Conservation (phyloP, 169 alveolate species). For the Cryptosporidium xiaoi region DNA sequence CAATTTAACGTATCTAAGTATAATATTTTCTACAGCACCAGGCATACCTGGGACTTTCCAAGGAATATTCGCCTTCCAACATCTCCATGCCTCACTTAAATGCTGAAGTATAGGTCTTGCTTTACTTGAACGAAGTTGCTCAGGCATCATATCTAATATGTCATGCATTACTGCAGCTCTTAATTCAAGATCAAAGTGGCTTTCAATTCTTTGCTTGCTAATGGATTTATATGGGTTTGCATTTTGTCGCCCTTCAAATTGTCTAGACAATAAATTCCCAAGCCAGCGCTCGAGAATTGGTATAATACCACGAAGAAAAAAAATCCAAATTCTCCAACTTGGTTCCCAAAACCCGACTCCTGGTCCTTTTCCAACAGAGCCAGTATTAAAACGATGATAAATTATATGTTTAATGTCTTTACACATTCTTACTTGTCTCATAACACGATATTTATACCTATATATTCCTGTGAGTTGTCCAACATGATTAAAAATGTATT, state of each 20-base stretch:
- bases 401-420: slow-evolving; percentile 99
- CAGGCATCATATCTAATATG: slow-evolving; percentile 99
- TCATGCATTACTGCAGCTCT: slow-evolving; percentile 99
- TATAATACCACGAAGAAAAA: slow-evolving; percentile 97
- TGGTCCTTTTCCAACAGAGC: slow-evolving; percentile 99
- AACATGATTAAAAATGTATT: slow-evolving; percentile 98
- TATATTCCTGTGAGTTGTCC: slow-evolving; percentile 99
- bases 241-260: slow-evolving; percentile 98
- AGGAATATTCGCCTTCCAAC: slow-evolving; percentile 99
- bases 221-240: slow-evolving; percentile 98
- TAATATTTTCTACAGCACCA: slow-evolving; percentile 98
- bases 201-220: slow-evolving; percentile 99
- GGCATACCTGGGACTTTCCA: slow-evolving; percentile 99
- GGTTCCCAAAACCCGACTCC: slow-evolving; percentile 99
- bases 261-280: slow-evolving; percentile 97
- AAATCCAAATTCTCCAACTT: slow-evolving; percentile 99
- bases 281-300: slow-evolving; percentile 99
- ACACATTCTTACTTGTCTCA: slow-evolving; percentile 99
- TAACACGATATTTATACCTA: slow-evolving; percentile 98
- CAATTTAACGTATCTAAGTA: slow-evolving; percentile 97
- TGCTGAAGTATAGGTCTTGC: slow-evolving; percentile 98
- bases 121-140: slow-evolving; percentile 98
- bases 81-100: slow-evolving; percentile 99
- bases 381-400: slow-evolving; percentile 99
- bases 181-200: slow-evolving; percentile 98